Evolutionary conservation across 371 early-diverging fungal species (phyloP).

Genomic region (Mucor saturninus): DNA sequence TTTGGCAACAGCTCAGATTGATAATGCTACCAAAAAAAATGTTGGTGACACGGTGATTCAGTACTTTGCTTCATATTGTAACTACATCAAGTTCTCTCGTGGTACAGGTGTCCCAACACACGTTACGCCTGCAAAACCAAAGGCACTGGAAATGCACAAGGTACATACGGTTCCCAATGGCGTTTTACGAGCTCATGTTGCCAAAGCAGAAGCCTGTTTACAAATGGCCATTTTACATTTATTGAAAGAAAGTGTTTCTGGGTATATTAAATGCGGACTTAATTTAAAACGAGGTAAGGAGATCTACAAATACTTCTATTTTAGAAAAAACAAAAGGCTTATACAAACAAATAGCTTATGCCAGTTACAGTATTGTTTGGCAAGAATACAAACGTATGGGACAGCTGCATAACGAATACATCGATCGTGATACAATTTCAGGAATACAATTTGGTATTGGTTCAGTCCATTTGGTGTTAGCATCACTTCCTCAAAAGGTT

Average conservation of each 20-base stretch:
- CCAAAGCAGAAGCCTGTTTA: constrained; percentile 63
- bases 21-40: constrained; percentile 42
- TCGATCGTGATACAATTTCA: constrained; percentile 51
- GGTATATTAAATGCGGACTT: constrained; percentile 63
- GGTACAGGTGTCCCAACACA: constrained; percentile 26
- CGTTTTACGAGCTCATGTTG: constrained; percentile 59
- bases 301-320: constrained; percentile 14
- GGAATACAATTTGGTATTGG: constrained; percentile 62
- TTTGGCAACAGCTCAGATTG: constrained; percentile 51
- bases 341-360: constrained; percentile 30
- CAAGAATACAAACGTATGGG: constrained; percentile 54
- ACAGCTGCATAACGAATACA: constrained; percentile 37
- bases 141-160: constrained; percentile 26
- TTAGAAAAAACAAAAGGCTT: constrained; percentile 18
- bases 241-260: constrained; percentile 56
- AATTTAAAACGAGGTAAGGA: constrained; percentile 64
- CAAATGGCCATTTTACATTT: constrained; percentile 60
- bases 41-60: constrained; percentile 23
- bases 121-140: constrained; percentile 17
- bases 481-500: constrained; percentile 62
- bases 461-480: constrained; percentile 61
- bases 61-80: constrained; percentile 28
- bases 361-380: constrained; percentile 52
- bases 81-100: constrained; percentile 22
- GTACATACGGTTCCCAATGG: constrained; percentile 50